Conservation (phyloP, 108 stramenopile genomes). For the Skeletonema costatum region DNA sequence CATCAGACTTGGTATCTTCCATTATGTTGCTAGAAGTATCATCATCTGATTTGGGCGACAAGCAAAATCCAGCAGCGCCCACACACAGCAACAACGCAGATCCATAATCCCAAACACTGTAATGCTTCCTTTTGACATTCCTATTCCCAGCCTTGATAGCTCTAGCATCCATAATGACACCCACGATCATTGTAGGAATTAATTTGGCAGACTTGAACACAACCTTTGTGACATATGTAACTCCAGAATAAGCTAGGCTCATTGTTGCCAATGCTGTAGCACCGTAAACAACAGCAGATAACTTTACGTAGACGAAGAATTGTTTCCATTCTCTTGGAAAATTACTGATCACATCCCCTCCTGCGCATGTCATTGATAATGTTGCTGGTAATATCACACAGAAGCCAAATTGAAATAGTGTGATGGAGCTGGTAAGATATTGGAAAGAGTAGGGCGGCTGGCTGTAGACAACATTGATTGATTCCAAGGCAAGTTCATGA, state of each 20-base stretch:
- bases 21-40: conserved; percentile 10
- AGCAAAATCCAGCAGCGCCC: conserved; percentile 67
- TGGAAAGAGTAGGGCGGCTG: conserved; percentile 39
- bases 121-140: conserved; percentile 38
- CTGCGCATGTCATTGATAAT: conserved; percentile 34
- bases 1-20: conserved; percentile 2
- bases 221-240: conserved; percentile 75
- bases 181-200: conserved; percentile 76
- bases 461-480: conserved; percentile 17
- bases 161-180: conserved; percentile 40
- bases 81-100: conserved; percentile 61
- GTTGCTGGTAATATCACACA: conserved; percentile 57
- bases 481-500: conserved; percentile 68
- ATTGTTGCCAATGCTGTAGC: conserved; percentile 60
- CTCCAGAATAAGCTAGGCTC: conserved; percentile 54
- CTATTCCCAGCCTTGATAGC: conserved; percentile 27
- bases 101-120: conserved; percentile 50
- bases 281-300: conserved; percentile 62
- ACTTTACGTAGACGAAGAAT: conserved; percentile 48
- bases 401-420: conserved; percentile 70
- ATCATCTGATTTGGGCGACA: conserved; percentile 13
- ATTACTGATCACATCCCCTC: conserved; percentile 41
- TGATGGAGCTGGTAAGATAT: conserved; percentile 54
- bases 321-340: conserved; percentile 50
- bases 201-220: conserved; percentile 70